Conservation (phyloP, 768 basidiomycete genomes). For the Pseudohyphozyma bogoriensis region DNA sequence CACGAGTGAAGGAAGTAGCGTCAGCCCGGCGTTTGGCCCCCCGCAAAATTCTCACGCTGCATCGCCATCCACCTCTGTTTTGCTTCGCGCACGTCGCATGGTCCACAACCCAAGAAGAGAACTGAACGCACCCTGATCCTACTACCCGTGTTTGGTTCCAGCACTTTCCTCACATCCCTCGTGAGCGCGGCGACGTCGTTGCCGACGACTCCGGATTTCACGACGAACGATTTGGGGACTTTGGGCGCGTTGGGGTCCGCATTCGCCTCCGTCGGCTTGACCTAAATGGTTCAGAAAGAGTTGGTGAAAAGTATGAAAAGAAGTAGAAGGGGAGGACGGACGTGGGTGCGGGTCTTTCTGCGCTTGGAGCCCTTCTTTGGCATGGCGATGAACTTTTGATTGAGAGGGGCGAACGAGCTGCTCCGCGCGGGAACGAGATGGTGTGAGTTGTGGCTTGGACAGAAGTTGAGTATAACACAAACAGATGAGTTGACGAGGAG, state of each 20-base stretch:
- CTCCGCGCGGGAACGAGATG: no score
- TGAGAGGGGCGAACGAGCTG: no score
- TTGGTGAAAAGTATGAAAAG: neutral
- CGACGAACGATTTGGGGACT: slow-evolving; percentile 82
- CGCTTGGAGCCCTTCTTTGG: slow-evolving; percentile 25
- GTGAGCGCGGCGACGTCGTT: slow-evolving; percentile 77
- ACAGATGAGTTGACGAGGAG: no score
- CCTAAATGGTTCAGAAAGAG: neutral
- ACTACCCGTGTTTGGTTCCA: slow-evolving; percentile 96
- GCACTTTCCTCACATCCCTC: slow-evolving; percentile 81
- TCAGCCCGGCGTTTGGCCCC: no score
- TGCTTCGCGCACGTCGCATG: no score
- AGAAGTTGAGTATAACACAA: no score
- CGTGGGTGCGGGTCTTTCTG: slow-evolving; percentile 34
- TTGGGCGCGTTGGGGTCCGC: slow-evolving; percentile 22
- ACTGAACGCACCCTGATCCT: slow-evolving; percentile 61
- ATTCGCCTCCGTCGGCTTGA: slow-evolving; percentile 11
- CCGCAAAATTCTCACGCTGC: no score
- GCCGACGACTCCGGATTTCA: slow-evolving; percentile 91
- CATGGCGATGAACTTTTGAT: no score
- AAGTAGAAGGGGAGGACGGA: neutral
- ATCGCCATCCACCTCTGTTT: no score
- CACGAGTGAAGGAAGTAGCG: no score
- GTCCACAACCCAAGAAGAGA: neutral
- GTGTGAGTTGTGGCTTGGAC: no score